These are phyloP conservation scores for Vaccinium vitisidaea DNA, from an alignment of 148 eudicot genomes.

Conservation along the genomic window DNA sequence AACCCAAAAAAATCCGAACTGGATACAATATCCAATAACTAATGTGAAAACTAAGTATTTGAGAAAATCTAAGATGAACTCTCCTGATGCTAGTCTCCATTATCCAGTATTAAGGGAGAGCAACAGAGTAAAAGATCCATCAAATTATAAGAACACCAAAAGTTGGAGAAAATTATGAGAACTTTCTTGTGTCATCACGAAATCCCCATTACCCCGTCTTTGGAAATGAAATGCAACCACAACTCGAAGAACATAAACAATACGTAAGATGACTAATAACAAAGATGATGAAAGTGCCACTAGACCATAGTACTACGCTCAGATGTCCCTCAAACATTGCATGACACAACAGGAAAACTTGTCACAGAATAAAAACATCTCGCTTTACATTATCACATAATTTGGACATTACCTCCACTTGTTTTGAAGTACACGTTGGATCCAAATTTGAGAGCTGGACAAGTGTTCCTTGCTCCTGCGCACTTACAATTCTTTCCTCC, in stretches of 20 bases:
- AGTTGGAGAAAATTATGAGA: background rate
- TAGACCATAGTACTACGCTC: background rate
- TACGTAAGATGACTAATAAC: background rate
- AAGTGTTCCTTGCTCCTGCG: conserved; percentile 52
- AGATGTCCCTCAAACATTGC: background rate
- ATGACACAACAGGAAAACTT: background rate
- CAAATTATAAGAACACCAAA: background rate
- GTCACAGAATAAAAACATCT: background rate
- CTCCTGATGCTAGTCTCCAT: background rate
- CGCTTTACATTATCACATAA: background rate
- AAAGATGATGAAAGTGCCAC: background rate
- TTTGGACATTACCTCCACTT: conserved; percentile 59
- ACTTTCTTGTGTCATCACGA: background rate
- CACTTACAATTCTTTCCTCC: conserved; percentile 58
- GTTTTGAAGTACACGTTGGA: conserved; percentile 56
- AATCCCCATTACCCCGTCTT: background rate
- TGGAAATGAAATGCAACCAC: background rate
- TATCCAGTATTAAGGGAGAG: background rate
- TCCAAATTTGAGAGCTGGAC: conserved; percentile 70
- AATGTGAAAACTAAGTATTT: background rate
- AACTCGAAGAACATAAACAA: background rate
- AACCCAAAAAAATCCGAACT: background rate
- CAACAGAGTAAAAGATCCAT: background rate
- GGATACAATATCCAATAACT: background rate
- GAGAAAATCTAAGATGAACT: background rate